Evolutionary conservation across 371 early-diverging fungal species (phyloP), one percentile per base, ranked within the genome.

Genomic region (Apophysomyces sp.): DNA sequence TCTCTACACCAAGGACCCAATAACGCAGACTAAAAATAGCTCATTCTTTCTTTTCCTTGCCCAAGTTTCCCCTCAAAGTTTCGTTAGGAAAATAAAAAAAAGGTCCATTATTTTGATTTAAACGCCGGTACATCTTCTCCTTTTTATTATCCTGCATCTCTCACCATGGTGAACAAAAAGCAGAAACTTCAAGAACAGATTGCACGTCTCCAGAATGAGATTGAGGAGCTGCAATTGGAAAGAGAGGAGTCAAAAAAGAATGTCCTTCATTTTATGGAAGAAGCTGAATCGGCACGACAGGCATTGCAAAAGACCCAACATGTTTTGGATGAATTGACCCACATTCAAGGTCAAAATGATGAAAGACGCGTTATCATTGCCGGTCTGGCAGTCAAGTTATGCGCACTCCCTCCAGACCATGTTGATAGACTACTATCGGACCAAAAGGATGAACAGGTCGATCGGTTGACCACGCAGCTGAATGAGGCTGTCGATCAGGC

Each of bases 161-260:
- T 21, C 24, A 32, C 9, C 58, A 59, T 67, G 62, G 56, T 62
- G 52, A 65, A 59, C 58, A 63, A 57, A 39, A 53, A 58, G 55
- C 24, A 34, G 6, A 44, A 65, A 5, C 31, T 75, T 3, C 73
- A 70, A 39, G 71, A 69, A 9, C 68, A 76, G 28, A 36, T 72
- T 11, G 39, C 41, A 32, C 70, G 70, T 8, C 37, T 76, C 15
- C 61, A 55, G 16, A 77, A 77, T 65, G 74, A 77, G 29, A 63
- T 72, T 37, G 77, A 77, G 63, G 77, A 77, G 16, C 51, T 77
- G 8, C 62, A 57, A 16, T 49, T 74, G 5, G 72, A 77, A 61
- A 68, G 70, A 60, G 77, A 77, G 62, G 74, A 74, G 55, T 68
- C 67, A 0, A 74, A 69, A 58, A 77, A 72, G 60, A 77, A 74